phyloP scores from a whole-genome alignment of 2,329 filamentous ascomycete species.

The Stagonosporopsis chrysanthemi region DNA sequence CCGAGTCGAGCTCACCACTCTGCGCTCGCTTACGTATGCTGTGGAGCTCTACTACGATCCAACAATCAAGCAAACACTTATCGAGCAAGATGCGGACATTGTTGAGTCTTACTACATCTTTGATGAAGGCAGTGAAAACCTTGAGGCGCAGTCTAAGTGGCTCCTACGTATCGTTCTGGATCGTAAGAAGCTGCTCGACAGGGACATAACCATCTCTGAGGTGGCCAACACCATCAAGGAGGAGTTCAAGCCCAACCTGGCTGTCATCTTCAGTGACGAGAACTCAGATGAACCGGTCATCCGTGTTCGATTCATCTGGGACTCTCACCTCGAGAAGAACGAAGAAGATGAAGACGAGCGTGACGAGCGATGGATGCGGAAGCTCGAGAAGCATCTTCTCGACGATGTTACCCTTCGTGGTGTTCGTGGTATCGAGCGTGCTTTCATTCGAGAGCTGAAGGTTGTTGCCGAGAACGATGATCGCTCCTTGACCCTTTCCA shows the following conservation, averaged over 20 bases:
- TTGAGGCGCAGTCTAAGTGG: slow-evolving; percentile 83
- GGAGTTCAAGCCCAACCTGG: slow-evolving; percentile 76
- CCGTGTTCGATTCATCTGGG: slow-evolving; percentile 81
- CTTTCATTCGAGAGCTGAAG: slow-evolving; percentile 76
- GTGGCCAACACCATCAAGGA: slow-evolving; percentile 90
- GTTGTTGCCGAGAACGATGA: slow-evolving; percentile 68
- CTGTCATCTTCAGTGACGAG: slow-evolving; percentile 96
- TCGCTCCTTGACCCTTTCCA: slow-evolving; percentile 76
- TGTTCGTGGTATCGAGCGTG: slow-evolving; percentile 85
- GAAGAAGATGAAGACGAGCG: slow-evolving; percentile 81
- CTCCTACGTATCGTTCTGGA: slow-evolving; percentile 91
- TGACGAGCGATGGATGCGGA: slow-evolving; percentile 80
- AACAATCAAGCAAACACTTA: slow-evolving; percentile 82
- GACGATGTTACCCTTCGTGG: slow-evolving; percentile 91
- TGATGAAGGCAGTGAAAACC: slow-evolving; percentile 73
- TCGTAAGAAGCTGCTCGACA: slow-evolving; percentile 93
- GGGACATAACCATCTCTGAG: slow-evolving; percentile 88
- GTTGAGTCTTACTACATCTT: slow-evolving; percentile 97
- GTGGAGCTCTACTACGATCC: slow-evolving; percentile 99
- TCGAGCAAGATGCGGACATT: slow-evolving; percentile 89
- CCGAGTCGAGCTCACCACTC: slow-evolving; percentile 90
- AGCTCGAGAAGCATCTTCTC: slow-evolving; percentile 85
- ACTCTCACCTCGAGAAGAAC: slow-evolving; percentile 64
- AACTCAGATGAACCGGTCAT: slow-evolving; percentile 96
- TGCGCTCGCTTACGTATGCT: slow-evolving; percentile 87